A percentile compares a stretch with the other conserved stretches of the same genome.
Evolutionary conservation across 2,329 filamentous ascomycete genomes (phyloP).

Genomic region (Canariomyces notabilis): DNA sequence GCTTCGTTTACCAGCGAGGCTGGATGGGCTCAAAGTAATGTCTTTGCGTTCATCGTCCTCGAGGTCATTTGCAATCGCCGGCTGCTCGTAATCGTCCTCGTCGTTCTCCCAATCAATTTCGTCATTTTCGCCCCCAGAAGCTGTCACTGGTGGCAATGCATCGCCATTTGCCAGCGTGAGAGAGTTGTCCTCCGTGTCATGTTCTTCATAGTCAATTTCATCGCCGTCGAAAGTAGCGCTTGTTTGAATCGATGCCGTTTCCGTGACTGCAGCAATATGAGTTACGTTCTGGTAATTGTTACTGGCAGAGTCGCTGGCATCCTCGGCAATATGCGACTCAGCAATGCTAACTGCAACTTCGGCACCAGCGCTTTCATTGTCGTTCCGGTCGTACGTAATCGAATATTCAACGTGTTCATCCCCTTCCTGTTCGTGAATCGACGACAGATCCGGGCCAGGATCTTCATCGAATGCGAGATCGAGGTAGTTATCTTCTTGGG

Average conservation of each 20-base stretch:
- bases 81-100: constrained; percentile 28
- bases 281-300: background rate
- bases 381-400: constrained; percentile 3
- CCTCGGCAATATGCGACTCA: background rate
- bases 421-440: constrained; percentile 15
- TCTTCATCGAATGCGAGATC: constrained; percentile 14
- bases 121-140: constrained; percentile 18
- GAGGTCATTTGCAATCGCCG: background rate
- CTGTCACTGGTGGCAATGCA: constrained; percentile 3
- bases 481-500: constrained; percentile 19
- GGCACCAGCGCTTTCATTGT: background rate
- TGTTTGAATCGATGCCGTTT: constrained; percentile 20
- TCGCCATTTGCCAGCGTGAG: constrained; percentile 19
- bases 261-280: constrained; percentile 2
- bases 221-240: constrained; percentile 34
- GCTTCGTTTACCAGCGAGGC: constrained; percentile 29
- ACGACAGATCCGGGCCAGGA: constrained; percentile 15
- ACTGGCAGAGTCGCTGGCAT: background rate
- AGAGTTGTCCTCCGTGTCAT: constrained; percentile 23
- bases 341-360: constrained; percentile 2
- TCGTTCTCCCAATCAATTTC: constrained; percentile 37
- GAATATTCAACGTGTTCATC: constrained; percentile 13
- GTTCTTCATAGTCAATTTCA: constrained; percentile 33
- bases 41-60: constrained; percentile 16
- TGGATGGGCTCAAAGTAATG: constrained; percentile 22